Conservation (phyloP, 2,329 filamentous ascomycete genomes). For the Colletotrichum horii region DNA sequence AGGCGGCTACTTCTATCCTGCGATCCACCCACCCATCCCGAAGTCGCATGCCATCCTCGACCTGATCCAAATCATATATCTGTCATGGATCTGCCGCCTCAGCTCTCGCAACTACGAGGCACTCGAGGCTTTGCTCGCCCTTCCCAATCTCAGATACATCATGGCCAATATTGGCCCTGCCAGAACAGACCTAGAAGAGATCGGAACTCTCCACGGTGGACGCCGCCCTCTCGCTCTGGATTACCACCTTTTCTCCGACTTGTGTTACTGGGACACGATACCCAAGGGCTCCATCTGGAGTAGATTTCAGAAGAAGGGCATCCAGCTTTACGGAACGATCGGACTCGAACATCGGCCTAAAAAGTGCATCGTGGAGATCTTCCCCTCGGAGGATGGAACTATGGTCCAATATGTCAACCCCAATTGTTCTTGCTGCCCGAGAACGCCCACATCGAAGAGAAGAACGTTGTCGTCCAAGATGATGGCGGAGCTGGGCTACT, state of each 20-base stretch:
- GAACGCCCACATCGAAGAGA: fast-evolving
- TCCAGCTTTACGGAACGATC: not conserved
- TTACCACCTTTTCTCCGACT: not conserved
- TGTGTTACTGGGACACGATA: not conserved
- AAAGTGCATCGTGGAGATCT: not conserved
- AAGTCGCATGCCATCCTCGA: not conserved
- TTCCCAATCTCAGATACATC: not conserved
- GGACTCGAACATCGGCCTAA: too few relatives aligned
- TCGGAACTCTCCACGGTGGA: not conserved
- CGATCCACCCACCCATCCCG: not conserved
- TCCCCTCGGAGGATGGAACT: not conserved
- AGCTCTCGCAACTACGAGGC: fast-evolving
- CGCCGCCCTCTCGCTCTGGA: not conserved
- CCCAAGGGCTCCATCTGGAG: not conserved
- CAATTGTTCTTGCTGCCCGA: not conserved
- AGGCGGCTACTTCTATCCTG: not conserved
- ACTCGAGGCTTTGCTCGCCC: not conserved
- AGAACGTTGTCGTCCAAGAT: fast-evolving
- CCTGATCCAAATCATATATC: not conserved
- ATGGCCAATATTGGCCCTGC: fast-evolving
- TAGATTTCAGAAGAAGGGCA: not conserved
- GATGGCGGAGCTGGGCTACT: not conserved
- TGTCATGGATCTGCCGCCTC: not conserved
- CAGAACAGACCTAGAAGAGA: not conserved
- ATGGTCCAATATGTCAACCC: not conserved